A percentile compares a stretch with the other conserved stretches of the same genome.
Evolutionary conservation across 768 basidiomycete species (phyloP).

Genomic region (Agrocybe praecox): DNA sequence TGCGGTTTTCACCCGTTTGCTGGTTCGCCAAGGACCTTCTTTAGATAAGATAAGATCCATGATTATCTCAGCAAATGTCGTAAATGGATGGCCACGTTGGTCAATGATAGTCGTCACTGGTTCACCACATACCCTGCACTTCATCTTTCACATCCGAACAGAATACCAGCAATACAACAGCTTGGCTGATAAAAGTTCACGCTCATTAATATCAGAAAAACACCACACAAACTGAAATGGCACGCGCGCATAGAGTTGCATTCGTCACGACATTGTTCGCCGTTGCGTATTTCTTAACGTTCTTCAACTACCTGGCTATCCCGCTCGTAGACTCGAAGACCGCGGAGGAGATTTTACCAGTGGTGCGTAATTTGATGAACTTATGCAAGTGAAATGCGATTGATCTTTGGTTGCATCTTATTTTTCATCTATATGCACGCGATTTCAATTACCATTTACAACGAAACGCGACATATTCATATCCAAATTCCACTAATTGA

Average conservation of each 20-base stretch:
- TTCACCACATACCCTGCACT: background rate
- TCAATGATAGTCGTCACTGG: too few species aligned
- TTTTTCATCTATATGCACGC: background rate
- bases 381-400: background rate
- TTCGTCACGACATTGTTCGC: constrained; percentile 42
- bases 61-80: constrained; percentile 2
- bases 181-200: constrained; percentile 12
- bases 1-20: too few species aligned
- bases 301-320: constrained; percentile 55
- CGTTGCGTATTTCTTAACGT: constrained; percentile 55
- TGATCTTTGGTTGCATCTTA: background rate
- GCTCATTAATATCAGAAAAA: constrained; percentile 1
- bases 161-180: background rate
- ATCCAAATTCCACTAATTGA: background rate
- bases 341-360: constrained; percentile 55
- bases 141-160: constrained; percentile 3
- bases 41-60: constrained; percentile 6
- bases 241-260: constrained; percentile 60
- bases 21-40: too few species aligned
- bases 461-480: background rate
- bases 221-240: constrained; percentile 44
- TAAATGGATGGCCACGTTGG: constrained; percentile 18
- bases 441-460: background rate
- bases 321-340: constrained; percentile 52
- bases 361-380: constrained; percentile 46